Evolutionary conservation across 2,329 filamentous ascomycete genomes (phyloP), one percentile per base, ranked within the genome.

Genomic region (Chrysoporthe puriensis): DNA sequence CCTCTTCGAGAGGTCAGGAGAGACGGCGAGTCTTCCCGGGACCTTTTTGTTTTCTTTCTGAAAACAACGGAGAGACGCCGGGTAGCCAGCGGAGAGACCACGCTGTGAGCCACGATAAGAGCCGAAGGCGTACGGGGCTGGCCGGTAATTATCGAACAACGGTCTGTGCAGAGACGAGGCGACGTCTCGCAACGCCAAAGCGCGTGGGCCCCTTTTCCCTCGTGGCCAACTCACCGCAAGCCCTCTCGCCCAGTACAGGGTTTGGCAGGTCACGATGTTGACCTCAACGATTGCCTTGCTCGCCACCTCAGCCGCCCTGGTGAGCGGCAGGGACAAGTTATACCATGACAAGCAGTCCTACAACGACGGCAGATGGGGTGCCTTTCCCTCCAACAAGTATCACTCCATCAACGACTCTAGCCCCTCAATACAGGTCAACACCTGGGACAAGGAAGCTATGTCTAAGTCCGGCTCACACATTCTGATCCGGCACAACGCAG

Each of bases 361-460:
- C 66, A 74, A 74, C 64, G 70, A 66, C 36, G 74, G 75, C 7
- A 66, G 67, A 9, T 73, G 73, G 42, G 70, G 72, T 18, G 71
- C 73, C 26, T 70, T 75, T 50, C 77, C 78, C 26, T 73, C 71
- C 61, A 78, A 80, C 64, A 72, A 70, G 0, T 80, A 78, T 64
- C 70, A 70, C 46, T 78, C 78, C 0, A 74, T 75, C n/a, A 67
- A 74, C 18, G 73, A 79, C 34, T 64, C 75, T 26, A 77, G 76
- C 0, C 78, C 79, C 3, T 66, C 77, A 8, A 72, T 80, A 59
- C 76, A 78, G 60, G 72, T 80, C 64, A 77, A 78, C 66, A 67
- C 69, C 0, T 77, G 75, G 73, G 71, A 77, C 54, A 66, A 66
- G 21, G 42, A 21, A 50, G 64, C 34, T 69, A 68, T 32, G 70